A percentile compares a stretch with the other conserved stretches of the same genome.
These are phyloP conservation scores for Oryza coarctata DNA, from an alignment of 176 grass and related monocot species.

Conservation along the genomic window DNA sequence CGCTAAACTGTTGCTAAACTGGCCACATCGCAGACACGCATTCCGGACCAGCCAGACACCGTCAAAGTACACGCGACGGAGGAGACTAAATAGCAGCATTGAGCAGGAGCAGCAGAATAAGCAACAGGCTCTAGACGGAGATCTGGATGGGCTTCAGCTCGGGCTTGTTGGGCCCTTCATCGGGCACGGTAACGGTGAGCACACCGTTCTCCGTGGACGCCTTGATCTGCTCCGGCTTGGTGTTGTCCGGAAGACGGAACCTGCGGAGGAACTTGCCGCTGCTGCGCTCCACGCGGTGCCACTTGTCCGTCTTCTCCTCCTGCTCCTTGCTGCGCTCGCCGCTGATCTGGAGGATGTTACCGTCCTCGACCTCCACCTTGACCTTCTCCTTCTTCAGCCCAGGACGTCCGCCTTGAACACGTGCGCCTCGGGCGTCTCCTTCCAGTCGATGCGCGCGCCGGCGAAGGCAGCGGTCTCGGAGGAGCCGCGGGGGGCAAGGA, in stretches of 20 bases:
- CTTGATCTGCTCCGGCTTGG: slow-evolving; percentile 39
- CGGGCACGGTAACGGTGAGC: slow-evolving; percentile 42
- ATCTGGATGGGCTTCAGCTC: slow-evolving; percentile 35
- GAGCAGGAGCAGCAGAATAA: not conserved
- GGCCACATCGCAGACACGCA: no score
- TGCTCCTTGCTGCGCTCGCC: slow-evolving; percentile 41
- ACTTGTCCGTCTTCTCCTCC: slow-evolving; percentile 38
- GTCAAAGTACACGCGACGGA: no score
- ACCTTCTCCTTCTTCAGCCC: slow-evolving; percentile 40
- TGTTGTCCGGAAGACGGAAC: slow-evolving; percentile 32
- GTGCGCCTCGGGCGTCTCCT: slow-evolving; percentile 34
- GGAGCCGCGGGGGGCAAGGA: not conserved
- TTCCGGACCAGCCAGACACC: no score
- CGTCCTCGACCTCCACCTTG: slow-evolving; percentile 41
- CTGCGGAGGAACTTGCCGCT: slow-evolving; percentile 40
- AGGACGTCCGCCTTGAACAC: slow-evolving; percentile 42
- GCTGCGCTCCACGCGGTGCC: slow-evolving; percentile 39
- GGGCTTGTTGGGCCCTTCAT: slow-evolving; percentile 30
- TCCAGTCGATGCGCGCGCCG: slow-evolving; percentile 23
- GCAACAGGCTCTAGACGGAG: not conserved
- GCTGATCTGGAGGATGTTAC: slow-evolving; percentile 41
- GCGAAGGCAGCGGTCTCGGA: slow-evolving; percentile 3
- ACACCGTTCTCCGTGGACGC: slow-evolving; percentile 42
- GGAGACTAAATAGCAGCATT: no score
- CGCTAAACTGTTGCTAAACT: no score